phyloP scores from a whole-genome alignment of 805 yeast genomes.

The Phaffomyces opuntiae region DNA sequence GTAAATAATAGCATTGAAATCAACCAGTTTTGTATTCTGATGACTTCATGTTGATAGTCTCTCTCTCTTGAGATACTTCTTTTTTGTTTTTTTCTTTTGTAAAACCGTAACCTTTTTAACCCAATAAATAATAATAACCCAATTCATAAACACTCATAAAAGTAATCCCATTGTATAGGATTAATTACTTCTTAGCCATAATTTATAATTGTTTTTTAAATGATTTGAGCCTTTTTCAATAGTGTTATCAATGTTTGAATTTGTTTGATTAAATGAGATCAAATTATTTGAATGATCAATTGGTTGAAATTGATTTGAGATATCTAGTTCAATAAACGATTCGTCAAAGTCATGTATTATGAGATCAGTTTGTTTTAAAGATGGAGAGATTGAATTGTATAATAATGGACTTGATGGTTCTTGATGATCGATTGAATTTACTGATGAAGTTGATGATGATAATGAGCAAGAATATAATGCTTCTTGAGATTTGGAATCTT shows the following conservation, averaged over 20 bases:
- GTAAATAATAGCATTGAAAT: background rate
- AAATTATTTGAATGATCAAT: conserved; percentile 1
- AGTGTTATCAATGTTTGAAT: conserved; percentile 13
- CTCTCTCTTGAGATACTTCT: background rate
- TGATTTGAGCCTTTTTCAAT: conserved; percentile 18
- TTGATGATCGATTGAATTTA: conserved; percentile 8
- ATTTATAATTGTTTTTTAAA: conserved; percentile 22
- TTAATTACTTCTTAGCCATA: conserved; percentile 14
- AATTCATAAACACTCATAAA: too few species aligned
- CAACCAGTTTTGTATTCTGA: too few species aligned
- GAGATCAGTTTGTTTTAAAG: conserved; percentile 13
- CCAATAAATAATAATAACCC: background rate
- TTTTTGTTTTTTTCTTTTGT: background rate
- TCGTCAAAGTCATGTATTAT: conserved; percentile 14
- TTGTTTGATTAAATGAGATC: background rate
- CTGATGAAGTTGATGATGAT: conserved; percentile 12
- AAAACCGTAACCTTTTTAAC: background rate
- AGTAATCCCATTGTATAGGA: background rate
- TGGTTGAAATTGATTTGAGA: conserved; percentile 7
- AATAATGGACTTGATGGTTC: conserved; percentile 21
- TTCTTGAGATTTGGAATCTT: conserved; percentile 3
- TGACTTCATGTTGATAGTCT: too few species aligned
- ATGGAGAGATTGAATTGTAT: conserved; percentile 18
- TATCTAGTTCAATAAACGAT: conserved; percentile 19
- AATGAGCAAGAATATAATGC: conserved; percentile 15